phyloP scores from a whole-genome alignment of 129 eudicot genomes.

The Rutidosis leptorrhynchoides region DNA sequence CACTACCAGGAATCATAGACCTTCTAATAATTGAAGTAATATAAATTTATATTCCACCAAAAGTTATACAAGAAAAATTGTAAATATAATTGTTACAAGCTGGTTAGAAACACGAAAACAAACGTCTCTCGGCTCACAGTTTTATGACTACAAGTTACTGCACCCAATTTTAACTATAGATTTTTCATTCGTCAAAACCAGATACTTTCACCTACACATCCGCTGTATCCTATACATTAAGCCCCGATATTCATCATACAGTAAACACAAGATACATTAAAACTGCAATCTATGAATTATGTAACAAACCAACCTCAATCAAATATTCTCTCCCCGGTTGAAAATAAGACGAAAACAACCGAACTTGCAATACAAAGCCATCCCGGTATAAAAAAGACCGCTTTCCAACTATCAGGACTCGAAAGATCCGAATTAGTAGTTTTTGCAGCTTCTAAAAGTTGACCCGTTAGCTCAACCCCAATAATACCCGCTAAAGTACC shows the following conservation, averaged over 20 bases:
- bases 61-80: background rate
- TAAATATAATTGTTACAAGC: constrained; percentile 16
- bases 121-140: background rate
- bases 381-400: constrained; percentile 73
- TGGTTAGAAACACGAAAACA: constrained; percentile 15
- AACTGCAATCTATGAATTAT: constrained; percentile 3
- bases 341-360: constrained; percentile 51
- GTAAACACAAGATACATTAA: constrained; percentile 1
- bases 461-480: constrained; percentile 80
- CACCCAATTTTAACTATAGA: constrained; percentile 16
- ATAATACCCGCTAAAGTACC: constrained; percentile 80
- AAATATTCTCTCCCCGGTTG: constrained; percentile 85
- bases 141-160: background rate
- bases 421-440: constrained; percentile 54
- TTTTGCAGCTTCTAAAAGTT: constrained; percentile 88
- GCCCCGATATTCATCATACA: background rate
- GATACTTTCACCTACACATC: constrained; percentile 14
- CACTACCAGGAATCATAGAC: background rate
- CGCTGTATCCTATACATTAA: constrained; percentile 10
- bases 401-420: constrained; percentile 78
- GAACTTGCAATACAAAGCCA: constrained; percentile 67
- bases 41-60: background rate
- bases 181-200: constrained; percentile 14
- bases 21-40: constrained; percentile 8
- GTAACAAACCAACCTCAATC: constrained; percentile 44